phyloP scores from a whole-genome alignment of 1,284 basidiomycete species.

The Vanrija sp. region DNA sequence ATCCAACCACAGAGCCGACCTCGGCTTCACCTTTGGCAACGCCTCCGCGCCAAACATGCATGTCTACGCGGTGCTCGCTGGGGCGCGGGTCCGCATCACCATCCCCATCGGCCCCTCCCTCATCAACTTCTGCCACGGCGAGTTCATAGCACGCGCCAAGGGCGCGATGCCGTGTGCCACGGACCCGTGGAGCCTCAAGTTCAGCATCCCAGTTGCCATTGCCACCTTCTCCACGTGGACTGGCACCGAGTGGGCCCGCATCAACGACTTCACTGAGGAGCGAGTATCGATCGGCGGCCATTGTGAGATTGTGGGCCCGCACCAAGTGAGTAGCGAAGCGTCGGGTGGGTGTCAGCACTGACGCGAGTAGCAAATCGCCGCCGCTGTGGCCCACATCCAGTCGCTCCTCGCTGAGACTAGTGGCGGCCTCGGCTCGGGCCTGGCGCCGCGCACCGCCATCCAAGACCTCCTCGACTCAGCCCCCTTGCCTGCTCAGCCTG shows the following conservation, averaged over 20 bases:
- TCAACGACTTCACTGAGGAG: conserved; percentile 30
- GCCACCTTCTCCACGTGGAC: conserved; percentile 11
- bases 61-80: conserved; percentile 18
- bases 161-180: too few relatives aligned
- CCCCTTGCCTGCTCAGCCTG: too few relatives aligned
- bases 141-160: background rate
- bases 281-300: conserved; percentile 23
- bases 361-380: too few relatives aligned
- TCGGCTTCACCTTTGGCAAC: conserved; percentile 19
- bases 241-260: conserved; percentile 15
- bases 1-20: conserved; percentile 15
- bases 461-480: too few relatives aligned
- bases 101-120: conserved; percentile 8
- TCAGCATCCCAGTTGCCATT: background rate
- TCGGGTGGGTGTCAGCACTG: too few relatives aligned
- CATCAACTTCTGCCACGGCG: background rate
- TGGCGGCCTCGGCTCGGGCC: too few relatives aligned
- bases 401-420: too few relatives aligned
- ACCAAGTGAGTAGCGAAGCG: too few relatives aligned
- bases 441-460: too few relatives aligned
- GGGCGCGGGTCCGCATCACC: conserved; percentile 13
- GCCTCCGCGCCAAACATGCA: background rate
- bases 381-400: too few relatives aligned
- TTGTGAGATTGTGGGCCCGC: conserved; percentile 5
- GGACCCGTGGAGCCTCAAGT: background rate